Conservation (phyloP, 129 eudicot species). For the Scalesia atractyloides region DNA sequence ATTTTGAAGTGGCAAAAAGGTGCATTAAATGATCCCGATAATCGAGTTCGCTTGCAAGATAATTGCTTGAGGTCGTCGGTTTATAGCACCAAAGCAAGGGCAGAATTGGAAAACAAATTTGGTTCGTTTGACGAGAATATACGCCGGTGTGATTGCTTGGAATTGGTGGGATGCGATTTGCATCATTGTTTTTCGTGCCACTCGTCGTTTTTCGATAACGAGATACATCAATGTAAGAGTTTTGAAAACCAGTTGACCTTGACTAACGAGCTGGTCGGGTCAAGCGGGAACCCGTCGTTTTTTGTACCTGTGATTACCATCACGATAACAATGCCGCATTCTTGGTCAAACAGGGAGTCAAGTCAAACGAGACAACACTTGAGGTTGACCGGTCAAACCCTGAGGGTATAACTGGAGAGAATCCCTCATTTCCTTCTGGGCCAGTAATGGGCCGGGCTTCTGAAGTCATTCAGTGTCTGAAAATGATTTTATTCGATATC, state of each 20-base stretch:
- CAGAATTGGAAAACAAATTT: conserved; percentile 51
- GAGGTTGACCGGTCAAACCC: conserved; percentile 27
- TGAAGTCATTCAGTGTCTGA: conserved; percentile 60
- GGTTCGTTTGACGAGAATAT: conserved; percentile 45
- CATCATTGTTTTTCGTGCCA: conserved; percentile 79
- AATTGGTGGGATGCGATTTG: conserved; percentile 57
- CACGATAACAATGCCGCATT: not conserved
- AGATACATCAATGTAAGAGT: conserved; percentile 48
- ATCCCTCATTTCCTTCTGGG: conserved; percentile 32
- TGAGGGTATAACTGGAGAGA: conserved; percentile 25
- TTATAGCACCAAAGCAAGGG: conserved; percentile 53
- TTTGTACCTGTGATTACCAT: conserved; percentile 6
- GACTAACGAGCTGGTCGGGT: conserved; percentile 28
- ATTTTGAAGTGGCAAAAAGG: conserved; percentile 54
- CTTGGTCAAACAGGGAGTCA: conserved; percentile 8
- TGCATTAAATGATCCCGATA: conserved; percentile 29
- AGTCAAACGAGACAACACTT: conserved; percentile 6
- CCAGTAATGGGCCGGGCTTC: conserved; percentile 56
- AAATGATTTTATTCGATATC: conserved; percentile 73
- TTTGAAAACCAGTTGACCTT: conserved; percentile 25
- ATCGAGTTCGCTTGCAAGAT: conserved; percentile 23
- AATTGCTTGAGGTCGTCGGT: conserved; percentile 29
- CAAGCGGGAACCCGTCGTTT: conserved; percentile 37
- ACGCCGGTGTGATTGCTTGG: conserved; percentile 77
- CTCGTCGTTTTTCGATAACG: conserved; percentile 40